Conservation (phyloP, 176 grass and related monocot species). For the Hyparrhenia diplandra region DNA sequence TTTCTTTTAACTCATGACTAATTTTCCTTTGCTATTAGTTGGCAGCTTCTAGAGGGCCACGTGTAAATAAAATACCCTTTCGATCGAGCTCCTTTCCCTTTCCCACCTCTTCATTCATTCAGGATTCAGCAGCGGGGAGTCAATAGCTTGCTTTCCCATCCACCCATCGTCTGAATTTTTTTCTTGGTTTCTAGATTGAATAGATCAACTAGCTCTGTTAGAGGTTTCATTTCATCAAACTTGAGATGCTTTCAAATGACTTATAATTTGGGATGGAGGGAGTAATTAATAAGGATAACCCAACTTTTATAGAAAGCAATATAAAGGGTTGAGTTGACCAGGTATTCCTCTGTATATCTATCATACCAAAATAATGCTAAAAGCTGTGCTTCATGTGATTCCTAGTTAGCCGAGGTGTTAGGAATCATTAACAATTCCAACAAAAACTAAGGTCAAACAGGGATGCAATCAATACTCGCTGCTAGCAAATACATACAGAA, state of each 20-base stretch:
- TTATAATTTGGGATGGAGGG: too few relatives aligned
- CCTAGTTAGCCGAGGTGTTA: background rate
- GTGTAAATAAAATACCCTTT: background rate
- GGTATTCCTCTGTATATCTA: too few relatives aligned
- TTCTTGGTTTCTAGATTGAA: background rate
- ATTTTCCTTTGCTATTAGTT: background rate
- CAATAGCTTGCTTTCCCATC: background rate
- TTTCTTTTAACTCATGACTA: too few relatives aligned
- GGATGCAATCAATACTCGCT: background rate
- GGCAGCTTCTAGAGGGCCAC: background rate
- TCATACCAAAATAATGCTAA: background rate
- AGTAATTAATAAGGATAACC: too few relatives aligned
- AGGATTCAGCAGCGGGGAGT: background rate
- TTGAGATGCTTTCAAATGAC: too few relatives aligned
- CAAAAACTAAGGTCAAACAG: background rate
- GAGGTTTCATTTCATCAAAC: too few relatives aligned
- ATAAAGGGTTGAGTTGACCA: too few relatives aligned
- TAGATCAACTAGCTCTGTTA: background rate
- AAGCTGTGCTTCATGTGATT: background rate
- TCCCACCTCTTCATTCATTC: background rate
- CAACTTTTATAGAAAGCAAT: too few relatives aligned
- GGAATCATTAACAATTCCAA: background rate
- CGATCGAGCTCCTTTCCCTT: background rate
- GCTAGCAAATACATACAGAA: background rate
- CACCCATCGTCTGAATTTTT: background rate